Base-by-base conservation (phyloP, 768 basidiomycete genomes). In the Leccinellum rugosiceps region DNA sequence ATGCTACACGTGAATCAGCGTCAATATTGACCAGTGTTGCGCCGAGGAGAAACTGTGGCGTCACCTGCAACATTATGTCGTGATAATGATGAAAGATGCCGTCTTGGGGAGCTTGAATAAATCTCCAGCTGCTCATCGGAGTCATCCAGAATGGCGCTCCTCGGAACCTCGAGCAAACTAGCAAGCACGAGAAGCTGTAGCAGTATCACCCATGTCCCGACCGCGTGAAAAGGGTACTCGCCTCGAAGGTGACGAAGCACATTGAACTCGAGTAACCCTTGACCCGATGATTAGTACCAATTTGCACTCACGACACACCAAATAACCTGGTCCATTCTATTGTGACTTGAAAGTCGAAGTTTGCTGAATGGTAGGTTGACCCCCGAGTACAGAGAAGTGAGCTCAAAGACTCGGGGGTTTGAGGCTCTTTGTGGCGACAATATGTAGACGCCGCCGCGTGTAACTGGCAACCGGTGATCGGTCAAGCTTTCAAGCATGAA, bases 41-140 rank as follows among this genome's bases (percentile, higher is more conserved):
- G 15, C 26, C 30, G n/a, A 41, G 25, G 6, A 41, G 4, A 23
- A 11, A 9, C 17, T 17, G 41, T 3, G 9, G 30, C 2, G 25
- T 28, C 28, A 38, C 28, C 1, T 25, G 81, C 17, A 82, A 62
- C 34, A 82, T 55, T 0, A 72, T 63, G 60, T 79, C 83, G 35
- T 76, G 73, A 68, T 30, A 4, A 84, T 63, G 25, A 84, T 70
- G 45, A 84, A 62, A 3, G 81, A 83, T 19, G 75, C 51, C 55
- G 62, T 72, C 60, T 76, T 78, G 1, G 82, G 83, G 30, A 84
- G 74, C 64, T 76, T 81, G 59, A 80, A 71, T 53, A 84, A 60
- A 31, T 68, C 65, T 21, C 51, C 78, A 23, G 15, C 15, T n/a
- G 65, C 28, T 59, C 54, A 7, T 34, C 49, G 53, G 74, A 65